Evolutionary conservation across 2,329 filamentous ascomycete genomes (phyloP).

Genomic region (Claviceps humidiphila): DNA sequence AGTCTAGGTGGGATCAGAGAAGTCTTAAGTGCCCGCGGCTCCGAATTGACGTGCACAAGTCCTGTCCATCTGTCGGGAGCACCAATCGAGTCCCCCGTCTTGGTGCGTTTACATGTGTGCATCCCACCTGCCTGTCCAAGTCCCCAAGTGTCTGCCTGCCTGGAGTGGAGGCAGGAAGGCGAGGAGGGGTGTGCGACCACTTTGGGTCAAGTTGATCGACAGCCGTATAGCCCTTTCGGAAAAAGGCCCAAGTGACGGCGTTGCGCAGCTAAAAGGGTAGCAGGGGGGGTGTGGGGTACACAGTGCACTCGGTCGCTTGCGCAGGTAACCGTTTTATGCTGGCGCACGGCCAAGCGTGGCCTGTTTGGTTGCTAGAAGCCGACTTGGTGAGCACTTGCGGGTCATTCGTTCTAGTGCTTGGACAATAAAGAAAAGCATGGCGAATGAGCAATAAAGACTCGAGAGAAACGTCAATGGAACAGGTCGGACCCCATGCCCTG

Average conservation of each 20-base stretch:
- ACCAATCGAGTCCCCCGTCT: slow-evolving; percentile 22
- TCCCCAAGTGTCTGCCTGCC: not conserved
- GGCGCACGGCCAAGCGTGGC: slow-evolving; percentile 13
- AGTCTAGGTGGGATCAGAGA: slow-evolving; percentile 41
- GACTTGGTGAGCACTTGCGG: not conserved
- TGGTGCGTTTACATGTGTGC: slow-evolving; percentile 10
- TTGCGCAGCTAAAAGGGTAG: slow-evolving; percentile 23
- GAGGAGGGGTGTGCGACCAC: slow-evolving; percentile 31
- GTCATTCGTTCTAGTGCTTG: not conserved
- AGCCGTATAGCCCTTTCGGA: slow-evolving; percentile 36
- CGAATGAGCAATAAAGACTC: not conserved
- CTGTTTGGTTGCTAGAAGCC: not conserved
- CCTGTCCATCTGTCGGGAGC: slow-evolving; percentile 24
- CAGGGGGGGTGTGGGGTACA: slow-evolving; percentile 8
- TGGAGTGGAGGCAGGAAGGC: not conserved
- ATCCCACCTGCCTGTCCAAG: not conserved
- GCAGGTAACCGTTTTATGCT: slow-evolving; percentile 10
- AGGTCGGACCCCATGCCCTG: not conserved
- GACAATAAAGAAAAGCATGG: not conserved
- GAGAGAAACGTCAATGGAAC: not conserved
- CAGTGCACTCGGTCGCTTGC: not conserved
- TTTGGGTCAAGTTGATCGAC: slow-evolving; percentile 40
- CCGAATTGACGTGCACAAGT: slow-evolving; percentile 26
- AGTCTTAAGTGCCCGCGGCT: slow-evolving; percentile 40
- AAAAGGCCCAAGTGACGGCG: slow-evolving; percentile 31